A percentile compares a stretch with the other conserved stretches of the same genome.
These are phyloP conservation scores for Solanum ossicruentum DNA, from an alignment of 257 asterid species.

Conservation along the genomic window DNA sequence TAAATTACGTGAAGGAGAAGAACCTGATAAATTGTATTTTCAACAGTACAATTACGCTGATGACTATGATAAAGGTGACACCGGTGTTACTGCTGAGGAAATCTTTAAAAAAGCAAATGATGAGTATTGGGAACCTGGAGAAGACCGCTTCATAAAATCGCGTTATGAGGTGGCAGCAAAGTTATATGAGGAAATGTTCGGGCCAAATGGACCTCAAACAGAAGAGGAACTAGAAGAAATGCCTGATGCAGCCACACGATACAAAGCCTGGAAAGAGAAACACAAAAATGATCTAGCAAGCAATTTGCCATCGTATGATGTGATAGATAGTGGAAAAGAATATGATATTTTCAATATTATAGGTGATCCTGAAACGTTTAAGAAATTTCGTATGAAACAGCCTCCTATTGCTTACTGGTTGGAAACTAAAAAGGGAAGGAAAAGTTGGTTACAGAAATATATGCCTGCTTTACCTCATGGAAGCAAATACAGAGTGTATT, in stretches of 20 bases:
- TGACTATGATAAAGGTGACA: conserved; percentile 89
- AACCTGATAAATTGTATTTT: conserved; percentile 72
- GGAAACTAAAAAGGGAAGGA: conserved; percentile 91
- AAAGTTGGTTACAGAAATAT: conserved; percentile 87
- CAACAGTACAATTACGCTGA: conserved; percentile 83
- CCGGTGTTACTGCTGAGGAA: conserved; percentile 65
- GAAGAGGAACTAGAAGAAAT: conserved; percentile 90
- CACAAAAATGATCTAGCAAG: conserved; percentile 85
- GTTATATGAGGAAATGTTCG: conserved; percentile 87
- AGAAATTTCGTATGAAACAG: conserved; percentile 55
- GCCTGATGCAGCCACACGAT: conserved; percentile 74
- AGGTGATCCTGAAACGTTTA: conserved; percentile 59
- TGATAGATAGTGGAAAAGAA: conserved; percentile 63
- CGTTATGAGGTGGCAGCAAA: conserved; percentile 71
- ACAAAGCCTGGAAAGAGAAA: conserved; percentile 86
- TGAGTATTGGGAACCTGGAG: conserved; percentile 98
- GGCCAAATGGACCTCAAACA: conserved; percentile 96
- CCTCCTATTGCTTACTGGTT: conserved; percentile 93
- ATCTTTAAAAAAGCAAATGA: conserved; percentile 64
- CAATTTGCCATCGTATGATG: conserved; percentile 76
- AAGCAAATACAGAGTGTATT: conserved; percentile 81
- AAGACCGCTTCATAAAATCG: conserved; percentile 65
- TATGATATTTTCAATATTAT: conserved; percentile 41
- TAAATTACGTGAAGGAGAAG: conserved; percentile 78
- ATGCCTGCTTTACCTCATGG: conserved; percentile 84